A percentile compares a stretch with the other conserved stretches of the same genome.
These are phyloP conservation scores for Phytophthora sojae DNA, from an alignment of 352 stramenopile species.

Conservation along the genomic window DNA sequence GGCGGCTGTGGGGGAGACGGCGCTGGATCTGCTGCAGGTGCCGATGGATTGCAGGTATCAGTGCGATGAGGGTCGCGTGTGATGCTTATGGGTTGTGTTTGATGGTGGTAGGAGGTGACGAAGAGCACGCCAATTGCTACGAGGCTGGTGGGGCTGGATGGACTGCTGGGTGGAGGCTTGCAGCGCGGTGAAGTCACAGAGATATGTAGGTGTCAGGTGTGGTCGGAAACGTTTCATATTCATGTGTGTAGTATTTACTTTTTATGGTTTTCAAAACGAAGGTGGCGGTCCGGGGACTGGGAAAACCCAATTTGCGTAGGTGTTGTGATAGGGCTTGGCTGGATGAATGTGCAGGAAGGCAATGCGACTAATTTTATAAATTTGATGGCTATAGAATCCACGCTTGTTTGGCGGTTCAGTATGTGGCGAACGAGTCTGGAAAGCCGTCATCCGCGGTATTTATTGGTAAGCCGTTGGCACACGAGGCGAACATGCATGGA, in stretches of 20 bases:
- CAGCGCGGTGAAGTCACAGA: constrained; percentile 78
- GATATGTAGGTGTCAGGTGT: constrained; percentile 56
- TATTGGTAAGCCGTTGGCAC: constrained; percentile 52
- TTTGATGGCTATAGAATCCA: constrained; percentile 58
- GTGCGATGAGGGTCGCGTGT: neutral
- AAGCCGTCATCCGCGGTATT: constrained; percentile 47
- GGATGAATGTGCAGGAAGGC: neutral
- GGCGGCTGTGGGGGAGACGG: constrained; percentile 43
- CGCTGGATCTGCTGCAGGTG: constrained; percentile 58
- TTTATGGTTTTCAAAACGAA: neutral
- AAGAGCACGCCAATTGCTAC: constrained; percentile 49
- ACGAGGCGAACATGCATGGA: neutral
- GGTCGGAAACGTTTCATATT: too few relatives aligned
- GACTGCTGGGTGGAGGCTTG: constrained; percentile 70
- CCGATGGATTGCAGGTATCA: neutral
- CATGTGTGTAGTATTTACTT: neutral
- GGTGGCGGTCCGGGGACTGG: constrained; percentile 72
- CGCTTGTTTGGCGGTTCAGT: constrained; percentile 69
- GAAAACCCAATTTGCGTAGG: constrained; percentile 81
- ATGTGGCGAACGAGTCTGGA: constrained; percentile 24
- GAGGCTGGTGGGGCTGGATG: constrained; percentile 56
- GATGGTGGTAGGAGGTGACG: constrained; percentile 37
- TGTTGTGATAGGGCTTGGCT: neutral
- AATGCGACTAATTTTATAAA: neutral
- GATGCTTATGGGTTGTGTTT: neutral